Evolutionary conservation across 495 filamentous ascomycete genomes (phyloP).

Genomic region (Usnea hakonensis): DNA sequence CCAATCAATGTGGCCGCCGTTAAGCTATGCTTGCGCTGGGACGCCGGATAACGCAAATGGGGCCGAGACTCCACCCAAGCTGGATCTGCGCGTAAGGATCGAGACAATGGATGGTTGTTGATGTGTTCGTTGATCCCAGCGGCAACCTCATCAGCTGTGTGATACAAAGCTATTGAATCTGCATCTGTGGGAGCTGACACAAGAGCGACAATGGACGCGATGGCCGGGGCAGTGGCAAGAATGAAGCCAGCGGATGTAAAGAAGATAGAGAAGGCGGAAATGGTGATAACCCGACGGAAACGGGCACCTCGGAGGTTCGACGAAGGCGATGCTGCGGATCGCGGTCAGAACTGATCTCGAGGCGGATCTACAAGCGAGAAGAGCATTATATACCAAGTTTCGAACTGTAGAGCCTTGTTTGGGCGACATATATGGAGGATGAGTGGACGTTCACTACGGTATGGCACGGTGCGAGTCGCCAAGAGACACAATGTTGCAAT

Average conservation of each 20-base stretch:
- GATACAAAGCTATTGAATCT: constrained; percentile 62
- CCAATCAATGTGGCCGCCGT: constrained; percentile 77
- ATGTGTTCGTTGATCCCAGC: constrained; percentile 64
- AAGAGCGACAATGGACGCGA: constrained; percentile 18
- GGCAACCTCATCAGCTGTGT: constrained; percentile 51
- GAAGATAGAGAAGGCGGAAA: constrained; percentile 19
- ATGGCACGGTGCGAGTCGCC: background rate
- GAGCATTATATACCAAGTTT: constrained; percentile 2
- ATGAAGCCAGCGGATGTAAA: constrained; percentile 24
- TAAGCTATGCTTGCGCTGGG: constrained; percentile 61
- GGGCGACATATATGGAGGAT: background rate
- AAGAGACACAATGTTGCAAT: background rate
- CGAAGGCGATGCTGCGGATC: constrained; percentile 5
- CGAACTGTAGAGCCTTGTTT: constrained; percentile 10
- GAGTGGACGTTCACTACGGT: background rate
- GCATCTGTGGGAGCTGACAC: constrained; percentile 49
- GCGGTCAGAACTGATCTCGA: background rate
- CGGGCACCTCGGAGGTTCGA: constrained; percentile 16
- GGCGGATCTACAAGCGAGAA: background rate
- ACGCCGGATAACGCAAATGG: constrained; percentile 71
- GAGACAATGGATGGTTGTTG: constrained; percentile 62
- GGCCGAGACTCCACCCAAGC: constrained; percentile 72
- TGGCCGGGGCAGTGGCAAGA: constrained; percentile 21
- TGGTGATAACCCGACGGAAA: constrained; percentile 21
- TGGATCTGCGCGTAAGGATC: constrained; percentile 56